Base-by-base conservation (phyloP, 2,329 filamentous ascomycete species). In the Xylariaceae sp. region DNA sequence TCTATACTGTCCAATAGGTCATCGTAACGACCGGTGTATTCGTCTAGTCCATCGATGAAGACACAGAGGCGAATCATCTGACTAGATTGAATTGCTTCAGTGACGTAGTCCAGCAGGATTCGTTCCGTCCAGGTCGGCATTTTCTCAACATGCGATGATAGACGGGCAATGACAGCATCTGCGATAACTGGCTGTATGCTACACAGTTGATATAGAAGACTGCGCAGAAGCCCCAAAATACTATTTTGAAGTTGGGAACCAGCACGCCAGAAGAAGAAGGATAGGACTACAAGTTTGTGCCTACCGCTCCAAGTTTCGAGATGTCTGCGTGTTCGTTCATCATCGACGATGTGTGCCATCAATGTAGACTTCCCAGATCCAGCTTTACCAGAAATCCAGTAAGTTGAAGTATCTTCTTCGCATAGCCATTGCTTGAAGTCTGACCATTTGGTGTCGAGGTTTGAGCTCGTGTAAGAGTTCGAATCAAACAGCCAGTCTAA, bases 11-110 rank as follows among this genome's bases (percentile, higher is more conserved):
- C 39, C 8, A 53, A 5, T 6, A 58, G 5, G 7, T 48, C 4
- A 12, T 50, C 28, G 24, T 45, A 50, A 29, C 9, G 9, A 11
- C 46, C 51, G 5, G n/a, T 47, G 19, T n/a, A 51, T 26, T 59
- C 56, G 26, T 58, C 55, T 7, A 59, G 16, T 1, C 56, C 56
- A 26, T 59, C 56, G n/a, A 59, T 43, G 21, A 59, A 59, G n/a
- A 59, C 21, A 31, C 56, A 56, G 29, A 59, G 48, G 6, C 50
- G 45, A 47, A 28, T 11, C 4, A n/a, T 23, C 4, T 33, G 7
- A 17, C 37, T 19, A 6, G 23, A 43, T 29, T 37, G 29, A 4
- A 58, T 26, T 39, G 49, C 46, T 28, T 40, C 6, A 8, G n/a
- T 16, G 4, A 46, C 33, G 26, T 6, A 23, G 5, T 33, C 24